Evolutionary conservation across 306 rosid species (phyloP), one percentile per base, ranked within the genome.

Genomic region (Prunus campanulata): DNA sequence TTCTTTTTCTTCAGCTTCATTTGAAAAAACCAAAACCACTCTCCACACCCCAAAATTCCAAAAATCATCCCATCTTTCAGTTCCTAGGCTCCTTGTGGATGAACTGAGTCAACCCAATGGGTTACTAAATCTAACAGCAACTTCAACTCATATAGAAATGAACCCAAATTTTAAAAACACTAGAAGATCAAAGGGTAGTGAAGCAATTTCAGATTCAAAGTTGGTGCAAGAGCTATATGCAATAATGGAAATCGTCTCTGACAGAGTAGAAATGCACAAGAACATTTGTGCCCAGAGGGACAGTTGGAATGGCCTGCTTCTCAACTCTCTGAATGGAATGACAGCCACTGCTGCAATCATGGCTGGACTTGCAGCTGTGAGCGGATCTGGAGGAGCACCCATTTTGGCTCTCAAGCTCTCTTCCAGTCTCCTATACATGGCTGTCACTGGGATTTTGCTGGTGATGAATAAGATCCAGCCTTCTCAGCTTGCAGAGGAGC

Each of bases 401-500:
- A 39, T 39, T 39, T 39, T 39, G 44, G 44, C 44, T 39, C 44
- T 39, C 44, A 39, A 39, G 80, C 73, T 93, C 30, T 90, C 96
- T 20, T 90, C 96, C 5, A 79, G 85, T 63, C 56, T 89, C 68
- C 90, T 93, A 0, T 93, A 86, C 81, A 72, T 79, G 66, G 85
- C 90, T 27, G 89, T 87, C 15, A 86, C 91, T 13, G 94, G 82
- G 20, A 75, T 90, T 12, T 78, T 83, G 67, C 89, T 39, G 44
- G 44, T 39, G 44, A 39, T 39, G 44, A 39, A 39, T 39, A 39
- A 39, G 44, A 39, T 39, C 74, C 98, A 93, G 71, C 93, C 98
- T 50, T 90, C 98, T 20, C 98, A 93, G 74, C 90, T 93, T 42
- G 95, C 86, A 4, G 94, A 93, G 75, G 94, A 89, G 25, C 94